phyloP scores from a whole-genome alignment of 352 stramenopile genomes.

The Globisporangium abappressorium region DNA sequence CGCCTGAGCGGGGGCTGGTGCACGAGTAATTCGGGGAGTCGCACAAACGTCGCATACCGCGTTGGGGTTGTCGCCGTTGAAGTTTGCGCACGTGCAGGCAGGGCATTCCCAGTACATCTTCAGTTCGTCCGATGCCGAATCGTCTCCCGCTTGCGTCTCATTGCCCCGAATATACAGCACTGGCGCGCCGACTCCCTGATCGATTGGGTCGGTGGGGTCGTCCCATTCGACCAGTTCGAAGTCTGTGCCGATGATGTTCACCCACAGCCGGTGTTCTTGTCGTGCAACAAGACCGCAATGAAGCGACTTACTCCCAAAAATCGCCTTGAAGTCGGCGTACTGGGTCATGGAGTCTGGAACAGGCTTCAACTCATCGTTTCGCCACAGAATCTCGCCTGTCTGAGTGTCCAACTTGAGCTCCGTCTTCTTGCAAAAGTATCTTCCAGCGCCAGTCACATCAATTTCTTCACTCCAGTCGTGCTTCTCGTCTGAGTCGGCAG shows the following conservation, averaged over 20 bases:
- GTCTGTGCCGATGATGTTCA: conserved; percentile 87
- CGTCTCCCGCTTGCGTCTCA: conserved; percentile 8
- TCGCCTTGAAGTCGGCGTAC: conserved; percentile 79
- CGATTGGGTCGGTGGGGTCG: conserved; percentile 62
- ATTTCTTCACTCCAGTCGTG: conserved; percentile 71
- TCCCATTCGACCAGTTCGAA: conserved; percentile 90
- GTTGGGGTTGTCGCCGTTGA: conserved; percentile 80
- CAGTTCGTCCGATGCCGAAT: conserved; percentile 38
- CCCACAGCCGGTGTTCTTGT: conserved; percentile 85
- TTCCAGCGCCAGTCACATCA: conserved; percentile 47
- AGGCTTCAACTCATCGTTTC: conserved; percentile 88
- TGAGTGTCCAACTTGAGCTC: conserved; percentile 87
- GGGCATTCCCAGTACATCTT: conserved; percentile 90
- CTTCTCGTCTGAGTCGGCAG: conserved; percentile 41
- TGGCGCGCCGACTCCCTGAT: conserved; percentile 79
- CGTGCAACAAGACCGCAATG: conserved; percentile 85
- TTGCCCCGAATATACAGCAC: conserved; percentile 33
- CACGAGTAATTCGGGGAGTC: conserved; percentile 36
- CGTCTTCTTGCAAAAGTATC: conserved; percentile 69
- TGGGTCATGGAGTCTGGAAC: conserved; percentile 91
- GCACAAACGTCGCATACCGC: conserved; percentile 78
- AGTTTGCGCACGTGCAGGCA: conserved; percentile 83
- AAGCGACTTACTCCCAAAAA: conserved; percentile 84
- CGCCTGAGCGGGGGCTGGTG: conserved; percentile 19
- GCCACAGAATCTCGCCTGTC: conserved; percentile 87